Conservation (phyloP, 1,284 basidiomycete species). For the Ustilago bromivora region DNA sequence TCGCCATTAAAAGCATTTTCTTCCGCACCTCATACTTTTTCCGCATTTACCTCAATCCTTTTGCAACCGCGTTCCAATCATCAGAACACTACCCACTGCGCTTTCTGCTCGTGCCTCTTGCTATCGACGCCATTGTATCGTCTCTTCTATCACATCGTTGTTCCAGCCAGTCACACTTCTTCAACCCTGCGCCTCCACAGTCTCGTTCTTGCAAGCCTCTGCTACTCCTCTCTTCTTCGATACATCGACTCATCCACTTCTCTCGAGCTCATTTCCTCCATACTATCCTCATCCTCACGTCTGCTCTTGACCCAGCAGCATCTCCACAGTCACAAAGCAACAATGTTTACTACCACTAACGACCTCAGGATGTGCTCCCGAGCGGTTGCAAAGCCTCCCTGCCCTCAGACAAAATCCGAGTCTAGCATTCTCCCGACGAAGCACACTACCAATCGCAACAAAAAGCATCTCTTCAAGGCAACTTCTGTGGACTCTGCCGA, state of each 20-base stretch:
- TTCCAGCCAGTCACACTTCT: neutral
- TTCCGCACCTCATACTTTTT: neutral
- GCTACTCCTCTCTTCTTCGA: neutral
- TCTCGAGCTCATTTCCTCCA: neutral
- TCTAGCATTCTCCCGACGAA: neutral
- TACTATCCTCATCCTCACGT: neutral
- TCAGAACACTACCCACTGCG: neutral
- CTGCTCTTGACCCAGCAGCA: too few species aligned
- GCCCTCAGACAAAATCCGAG: neutral
- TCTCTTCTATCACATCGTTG: neutral
- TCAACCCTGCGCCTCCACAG: neutral
- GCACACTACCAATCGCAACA: neutral
- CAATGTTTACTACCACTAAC: slow-evolving; percentile 31
- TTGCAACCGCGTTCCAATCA: neutral
- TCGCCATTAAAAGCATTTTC: slow-evolving; percentile 5
- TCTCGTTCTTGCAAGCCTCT: neutral
- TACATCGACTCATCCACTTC: neutral
- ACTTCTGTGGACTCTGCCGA: slow-evolving; percentile 18
- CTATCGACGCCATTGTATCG: neutral
- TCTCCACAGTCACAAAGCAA: neutral
- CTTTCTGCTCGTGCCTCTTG: neutral
- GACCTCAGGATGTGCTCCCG: slow-evolving; percentile 16
- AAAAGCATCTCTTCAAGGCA: neutral
- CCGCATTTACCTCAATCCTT: neutral
- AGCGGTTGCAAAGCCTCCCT: neutral